Percentiles rank a stretch among this genome's conserved stretches.
Conservation (phyloP, 2,329 filamentous ascomycete genomes). For the Penicillium fuscoglaucum region DNA sequence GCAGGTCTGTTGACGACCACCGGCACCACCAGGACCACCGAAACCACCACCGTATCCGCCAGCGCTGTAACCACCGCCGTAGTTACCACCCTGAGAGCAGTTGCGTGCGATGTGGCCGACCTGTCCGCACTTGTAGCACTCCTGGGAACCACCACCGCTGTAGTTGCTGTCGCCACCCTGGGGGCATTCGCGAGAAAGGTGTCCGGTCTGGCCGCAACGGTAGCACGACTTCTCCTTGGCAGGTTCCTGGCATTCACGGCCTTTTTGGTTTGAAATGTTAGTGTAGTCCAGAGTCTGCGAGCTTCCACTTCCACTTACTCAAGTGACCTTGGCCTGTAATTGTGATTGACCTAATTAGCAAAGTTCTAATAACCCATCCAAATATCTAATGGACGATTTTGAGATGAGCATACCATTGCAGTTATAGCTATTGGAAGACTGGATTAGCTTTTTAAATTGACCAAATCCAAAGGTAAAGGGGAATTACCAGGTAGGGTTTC, state of each 20-base stretch:
- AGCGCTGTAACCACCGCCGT: constrained; percentile 46
- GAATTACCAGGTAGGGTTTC: constrained; percentile 75
- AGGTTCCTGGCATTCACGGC: constrained; percentile 87
- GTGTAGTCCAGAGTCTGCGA: constrained; percentile 4
- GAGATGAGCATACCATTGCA: constrained; percentile 63
- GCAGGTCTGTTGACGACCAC: constrained; percentile 75
- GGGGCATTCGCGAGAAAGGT: constrained; percentile 81
- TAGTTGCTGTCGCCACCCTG: constrained; percentile 48
- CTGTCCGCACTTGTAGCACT: constrained; percentile 99
- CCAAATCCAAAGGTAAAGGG: constrained; percentile 4
- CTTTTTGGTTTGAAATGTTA: constrained; percentile 52
- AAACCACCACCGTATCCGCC: constrained; percentile 53
- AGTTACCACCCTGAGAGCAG: constrained; percentile 53
- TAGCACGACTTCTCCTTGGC: constrained; percentile 79
- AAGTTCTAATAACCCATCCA: constrained; percentile 19
- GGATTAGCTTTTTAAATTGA: constrained; percentile 5
- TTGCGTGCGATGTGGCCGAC: constrained; percentile 88
- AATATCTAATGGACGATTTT: not conserved
- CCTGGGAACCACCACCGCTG: constrained; percentile 55
- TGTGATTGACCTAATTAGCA: constrained; percentile 28
- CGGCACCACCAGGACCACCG: constrained; percentile 53
- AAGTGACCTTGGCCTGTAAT: constrained; percentile 67
- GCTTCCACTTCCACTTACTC: constrained; percentile 56
- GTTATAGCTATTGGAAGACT: constrained; percentile 64
- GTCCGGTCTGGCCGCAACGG: constrained; percentile 70